phyloP scores from a whole-genome alignment of 805 yeast species.

The Barnettozyma siamensis region DNA sequence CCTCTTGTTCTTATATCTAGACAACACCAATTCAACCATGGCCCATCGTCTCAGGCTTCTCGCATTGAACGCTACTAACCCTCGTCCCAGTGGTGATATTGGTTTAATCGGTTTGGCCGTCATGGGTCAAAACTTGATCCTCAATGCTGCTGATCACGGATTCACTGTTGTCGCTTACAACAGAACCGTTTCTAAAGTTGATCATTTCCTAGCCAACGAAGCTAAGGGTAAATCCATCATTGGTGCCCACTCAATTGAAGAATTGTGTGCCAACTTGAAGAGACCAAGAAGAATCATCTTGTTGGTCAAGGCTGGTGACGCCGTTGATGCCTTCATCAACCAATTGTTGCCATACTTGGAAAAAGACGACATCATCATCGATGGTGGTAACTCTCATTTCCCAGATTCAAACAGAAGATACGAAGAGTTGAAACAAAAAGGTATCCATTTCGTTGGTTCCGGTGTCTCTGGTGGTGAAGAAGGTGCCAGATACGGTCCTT shows the following conservation, averaged over 20 bases:
- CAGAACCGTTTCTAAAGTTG: slow-evolving; percentile 96
- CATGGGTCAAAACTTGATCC: slow-evolving; percentile 97
- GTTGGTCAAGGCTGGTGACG: slow-evolving; percentile 93
- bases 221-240: slow-evolving; percentile 96
- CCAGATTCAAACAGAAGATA: slow-evolving; percentile 97
- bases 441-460: slow-evolving; percentile 90
- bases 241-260: slow-evolving; percentile 92
- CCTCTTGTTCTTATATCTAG: no score
- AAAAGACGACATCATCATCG: slow-evolving; percentile 96
- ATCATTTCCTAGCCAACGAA: slow-evolving; percentile 86
- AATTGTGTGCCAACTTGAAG: slow-evolving; percentile 82
- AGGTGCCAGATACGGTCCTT: slow-evolving; percentile 99
- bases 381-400: slow-evolving; percentile 99
- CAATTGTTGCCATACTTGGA: slow-evolving; percentile 89
- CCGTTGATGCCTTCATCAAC: slow-evolving; percentile 88
- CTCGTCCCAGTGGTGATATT: slow-evolving; percentile 70
- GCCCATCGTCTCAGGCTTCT: no score
- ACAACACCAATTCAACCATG: no score
- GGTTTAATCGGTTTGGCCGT: slow-evolving; percentile 99
- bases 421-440: slow-evolving; percentile 82
- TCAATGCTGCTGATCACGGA: slow-evolving; percentile 98
- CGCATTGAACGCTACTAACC: slow-evolving; percentile 14
- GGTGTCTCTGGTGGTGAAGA: slow-evolving; percentile 99
- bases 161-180: slow-evolving; percentile 97
- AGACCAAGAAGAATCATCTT: slow-evolving; percentile 94